Evolutionary conservation across 73 alveolate species (phyloP).

Genomic region (Uronychia setigera): DNA sequence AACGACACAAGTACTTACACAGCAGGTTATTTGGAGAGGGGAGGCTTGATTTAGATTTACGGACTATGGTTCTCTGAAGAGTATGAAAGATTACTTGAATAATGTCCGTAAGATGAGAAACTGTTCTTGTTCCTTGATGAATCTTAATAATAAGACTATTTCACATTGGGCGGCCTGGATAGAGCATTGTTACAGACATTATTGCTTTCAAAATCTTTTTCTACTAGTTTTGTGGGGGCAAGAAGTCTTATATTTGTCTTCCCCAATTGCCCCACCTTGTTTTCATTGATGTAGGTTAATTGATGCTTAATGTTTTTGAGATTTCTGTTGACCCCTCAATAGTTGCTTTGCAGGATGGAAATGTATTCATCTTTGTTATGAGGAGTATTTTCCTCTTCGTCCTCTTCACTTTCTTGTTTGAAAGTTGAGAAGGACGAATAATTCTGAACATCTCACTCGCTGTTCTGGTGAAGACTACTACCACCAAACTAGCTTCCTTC

Average conservation of each 20-base stretch:
- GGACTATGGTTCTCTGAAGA: background rate
- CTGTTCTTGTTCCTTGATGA: background rate
- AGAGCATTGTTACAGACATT: too few relatives aligned
- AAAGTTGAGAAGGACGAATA: background rate
- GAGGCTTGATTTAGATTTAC: background rate
- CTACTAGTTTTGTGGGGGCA: too few relatives aligned
- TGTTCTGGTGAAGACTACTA: background rate
- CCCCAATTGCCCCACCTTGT: too few relatives aligned
- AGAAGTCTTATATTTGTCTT: too few relatives aligned
- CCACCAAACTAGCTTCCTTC: too few relatives aligned
- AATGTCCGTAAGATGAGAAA: background rate
- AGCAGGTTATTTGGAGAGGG: background rate
- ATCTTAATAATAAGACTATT: too few relatives aligned
- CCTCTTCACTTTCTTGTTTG: background rate
- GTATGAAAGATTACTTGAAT: background rate
- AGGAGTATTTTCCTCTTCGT: background rate
- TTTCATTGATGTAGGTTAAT: background rate
- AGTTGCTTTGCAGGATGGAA: background rate
- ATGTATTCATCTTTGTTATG: background rate
- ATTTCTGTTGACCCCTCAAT: background rate
- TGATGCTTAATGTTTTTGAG: background rate
- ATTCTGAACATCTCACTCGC: background rate
- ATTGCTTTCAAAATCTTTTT: too few relatives aligned
- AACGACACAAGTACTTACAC: background rate
- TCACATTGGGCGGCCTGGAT: conserved; percentile 1